Conservation (phyloP, 805 yeast species). For the Nakazawaea laoshanensis region DNA sequence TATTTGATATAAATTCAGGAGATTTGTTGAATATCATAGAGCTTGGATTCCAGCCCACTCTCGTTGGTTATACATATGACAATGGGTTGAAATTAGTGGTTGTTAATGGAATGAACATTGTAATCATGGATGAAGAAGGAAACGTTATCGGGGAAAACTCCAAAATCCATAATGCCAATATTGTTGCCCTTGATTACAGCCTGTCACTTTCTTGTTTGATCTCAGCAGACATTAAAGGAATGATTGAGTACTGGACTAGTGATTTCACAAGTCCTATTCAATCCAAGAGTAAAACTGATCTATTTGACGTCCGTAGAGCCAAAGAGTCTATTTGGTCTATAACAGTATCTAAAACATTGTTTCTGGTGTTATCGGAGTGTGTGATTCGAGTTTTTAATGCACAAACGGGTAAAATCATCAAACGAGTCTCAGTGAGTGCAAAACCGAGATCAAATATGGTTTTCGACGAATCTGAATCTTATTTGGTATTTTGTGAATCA, state of each 20-base stretch:
- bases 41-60: constrained; percentile 18
- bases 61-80: constrained; percentile 15
- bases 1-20: constrained; percentile 25
- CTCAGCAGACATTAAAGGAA: constrained; percentile 21
- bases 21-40: constrained; percentile 27
- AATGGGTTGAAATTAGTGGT: constrained; percentile 11
- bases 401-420: too few species aligned
- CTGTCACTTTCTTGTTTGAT: constrained; percentile 17
- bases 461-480: too few species aligned
- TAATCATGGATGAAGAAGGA: constrained; percentile 12
- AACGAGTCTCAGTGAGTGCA: too few species aligned
- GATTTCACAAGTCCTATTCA: too few species aligned
- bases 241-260: constrained; percentile 28
- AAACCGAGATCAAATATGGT: too few species aligned
- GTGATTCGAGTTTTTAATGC: too few species aligned
- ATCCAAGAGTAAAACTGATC: too few species aligned
- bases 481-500: too few species aligned
- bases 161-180: constrained; percentile 17
- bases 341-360: too few species aligned
- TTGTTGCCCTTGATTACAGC: constrained; percentile 17
- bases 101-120: constrained; percentile 1
- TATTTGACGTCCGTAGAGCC: too few species aligned
- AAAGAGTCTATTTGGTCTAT: too few species aligned
- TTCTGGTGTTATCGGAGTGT: too few species aligned
- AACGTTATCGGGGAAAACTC: constrained; percentile 10